phyloP scores from a whole-genome alignment of 345 rosid species.

The Mercurialis annua region DNA sequence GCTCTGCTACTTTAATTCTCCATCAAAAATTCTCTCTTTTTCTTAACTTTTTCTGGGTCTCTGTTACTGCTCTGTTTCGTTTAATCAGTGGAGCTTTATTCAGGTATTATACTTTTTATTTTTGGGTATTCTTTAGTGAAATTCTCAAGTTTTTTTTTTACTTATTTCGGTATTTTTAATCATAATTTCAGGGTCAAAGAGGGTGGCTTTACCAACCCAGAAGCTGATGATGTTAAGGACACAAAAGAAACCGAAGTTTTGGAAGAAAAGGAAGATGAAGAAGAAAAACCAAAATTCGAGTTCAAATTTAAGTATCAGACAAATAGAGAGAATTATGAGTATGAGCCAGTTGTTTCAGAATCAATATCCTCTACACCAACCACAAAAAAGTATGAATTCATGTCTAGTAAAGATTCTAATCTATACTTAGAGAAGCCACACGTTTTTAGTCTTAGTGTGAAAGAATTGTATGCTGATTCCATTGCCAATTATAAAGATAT shows the following conservation, averaged over 20 bases:
- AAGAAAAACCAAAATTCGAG: conserved; percentile 41
- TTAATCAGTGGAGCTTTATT: conserved; percentile 28
- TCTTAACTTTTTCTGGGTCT: conserved; percentile 40
- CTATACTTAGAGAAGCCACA: conserved; percentile 40
- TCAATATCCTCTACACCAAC: conserved; percentile 26
- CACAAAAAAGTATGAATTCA: conserved; percentile 40
- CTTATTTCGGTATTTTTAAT: background rate
- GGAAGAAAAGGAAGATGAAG: conserved; percentile 25
- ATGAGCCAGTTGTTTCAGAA: conserved; percentile 17
- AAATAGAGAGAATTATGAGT: conserved; percentile 20
- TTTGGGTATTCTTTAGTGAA: background rate
- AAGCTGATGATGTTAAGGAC: background rate
- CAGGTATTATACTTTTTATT: conserved; percentile 32
- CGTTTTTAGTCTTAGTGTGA: conserved; percentile 37
- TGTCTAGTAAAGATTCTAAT: conserved; percentile 33
- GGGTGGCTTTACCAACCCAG: background rate
- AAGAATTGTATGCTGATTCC: conserved; percentile 31
- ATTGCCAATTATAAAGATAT: conserved; percentile 6
- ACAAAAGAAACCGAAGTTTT: conserved; percentile 19
- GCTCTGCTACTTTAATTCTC: conserved; percentile 25
- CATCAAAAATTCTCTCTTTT: conserved; percentile 30
- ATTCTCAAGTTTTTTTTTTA: background rate
- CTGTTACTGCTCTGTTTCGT: conserved; percentile 40
- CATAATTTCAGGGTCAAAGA: conserved; percentile 28
- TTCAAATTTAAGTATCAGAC: conserved; percentile 75